Percentiles rank a stretch among this genome's conserved stretches.
These are phyloP conservation scores for Lodderomyces jiufengensis DNA, from an alignment of 1,139 yeast species.

Conservation along the genomic window DNA sequence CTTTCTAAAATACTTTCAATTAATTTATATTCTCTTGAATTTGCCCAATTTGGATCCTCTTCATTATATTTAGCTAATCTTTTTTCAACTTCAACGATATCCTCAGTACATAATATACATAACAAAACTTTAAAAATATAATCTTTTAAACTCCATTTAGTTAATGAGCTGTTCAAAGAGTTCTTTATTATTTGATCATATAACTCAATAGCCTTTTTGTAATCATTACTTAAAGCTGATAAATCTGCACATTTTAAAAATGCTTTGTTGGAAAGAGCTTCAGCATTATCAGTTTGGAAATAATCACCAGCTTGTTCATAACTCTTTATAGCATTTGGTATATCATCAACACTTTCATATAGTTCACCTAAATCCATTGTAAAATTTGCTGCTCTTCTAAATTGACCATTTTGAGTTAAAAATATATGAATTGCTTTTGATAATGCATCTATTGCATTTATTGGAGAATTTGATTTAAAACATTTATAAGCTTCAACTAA, in stretches of 20 bases:
- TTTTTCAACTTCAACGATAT: conserved; percentile 79
- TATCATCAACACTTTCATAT: conserved; percentile 71
- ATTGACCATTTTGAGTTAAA: conserved; percentile 82
- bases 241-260: conserved; percentile 88
- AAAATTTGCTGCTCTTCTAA: conserved; percentile 93
- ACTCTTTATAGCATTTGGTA: conserved; percentile 64
- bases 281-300: conserved; percentile 91
- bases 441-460: conserved; percentile 75
- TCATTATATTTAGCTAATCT: conserved; percentile 59
- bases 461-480: conserved; percentile 68
- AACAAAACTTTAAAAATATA: conserved; percentile 81
- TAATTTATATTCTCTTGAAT: conserved; percentile 75
- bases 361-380: conserved; percentile 86
- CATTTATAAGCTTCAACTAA: conserved; percentile 90
- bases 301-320: conserved; percentile 96
- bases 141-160: conserved; percentile 91
- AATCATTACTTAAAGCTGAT: conserved; percentile 71
- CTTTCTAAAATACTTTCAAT: conserved; percentile 64
- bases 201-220: conserved; percentile 66
- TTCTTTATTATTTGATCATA: conserved; percentile 77
- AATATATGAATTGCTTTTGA: conserved; percentile 77
- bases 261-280: conserved; percentile 85
- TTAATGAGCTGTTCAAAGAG: conserved; percentile 67
- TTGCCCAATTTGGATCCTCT: conserved; percentile 75
- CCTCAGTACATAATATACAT: conserved; percentile 80